Conservation (phyloP, 495 filamentous ascomycete genomes). For the Pyrenula aspistea region DNA sequence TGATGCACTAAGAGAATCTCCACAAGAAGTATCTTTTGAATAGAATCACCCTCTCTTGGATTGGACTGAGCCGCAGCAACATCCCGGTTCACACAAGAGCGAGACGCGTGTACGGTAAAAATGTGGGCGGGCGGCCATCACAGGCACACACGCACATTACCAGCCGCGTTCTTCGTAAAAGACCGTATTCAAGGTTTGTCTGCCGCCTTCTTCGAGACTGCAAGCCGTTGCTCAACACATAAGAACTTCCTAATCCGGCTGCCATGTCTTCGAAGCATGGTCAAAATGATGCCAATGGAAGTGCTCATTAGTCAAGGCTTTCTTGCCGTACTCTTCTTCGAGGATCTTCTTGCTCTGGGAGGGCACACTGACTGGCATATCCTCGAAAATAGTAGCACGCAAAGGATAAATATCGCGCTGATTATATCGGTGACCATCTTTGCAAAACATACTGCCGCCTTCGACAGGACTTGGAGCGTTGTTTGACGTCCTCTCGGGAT, state of each 20-base stretch:
- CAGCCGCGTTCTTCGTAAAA: no score
- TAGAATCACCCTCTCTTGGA: no score
- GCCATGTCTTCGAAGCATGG: neutral
- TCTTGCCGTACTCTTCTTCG: conserved; percentile 42
- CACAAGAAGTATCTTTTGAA: no score
- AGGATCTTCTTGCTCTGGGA: conserved; percentile 49
- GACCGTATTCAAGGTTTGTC: no score
- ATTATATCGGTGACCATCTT: conserved; percentile 67
- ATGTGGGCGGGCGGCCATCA: no score
- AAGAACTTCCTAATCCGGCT: neutral
- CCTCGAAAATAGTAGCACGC: conserved; percentile 47
- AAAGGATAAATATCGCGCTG: conserved; percentile 39
- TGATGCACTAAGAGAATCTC: no score
- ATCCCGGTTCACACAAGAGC: no score
- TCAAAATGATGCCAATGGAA: neutral
- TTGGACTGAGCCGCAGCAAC: no score
- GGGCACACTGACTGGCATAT: conserved; percentile 46
- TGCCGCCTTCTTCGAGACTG: no score
- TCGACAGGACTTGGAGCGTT: neutral
- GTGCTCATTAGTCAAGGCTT: conserved; percentile 27
- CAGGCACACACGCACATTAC: no score
- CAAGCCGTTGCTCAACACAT: no score
- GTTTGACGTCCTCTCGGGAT: conserved; percentile 35
- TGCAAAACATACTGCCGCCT: conserved; percentile 58
- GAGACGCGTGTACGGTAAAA: no score